Evolutionary conservation across 73 alveolate species (phyloP).

Genomic region (Tetrahymena borealis): DNA sequence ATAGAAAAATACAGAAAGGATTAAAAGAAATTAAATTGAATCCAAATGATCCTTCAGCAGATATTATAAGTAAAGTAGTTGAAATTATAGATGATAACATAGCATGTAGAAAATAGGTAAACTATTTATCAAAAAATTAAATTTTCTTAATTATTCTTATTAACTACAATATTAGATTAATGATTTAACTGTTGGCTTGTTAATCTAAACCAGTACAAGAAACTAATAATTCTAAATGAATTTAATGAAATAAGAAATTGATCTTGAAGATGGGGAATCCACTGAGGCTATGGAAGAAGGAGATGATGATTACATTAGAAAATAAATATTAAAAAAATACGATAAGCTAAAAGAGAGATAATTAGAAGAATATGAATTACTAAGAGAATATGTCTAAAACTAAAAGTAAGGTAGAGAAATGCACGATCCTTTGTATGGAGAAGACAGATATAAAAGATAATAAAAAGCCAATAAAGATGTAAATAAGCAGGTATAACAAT

Average conservation of each 20-base stretch:
- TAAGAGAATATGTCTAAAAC: background rate
- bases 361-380: background rate
- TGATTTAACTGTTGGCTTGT: background rate
- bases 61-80: background rate
- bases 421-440: background rate
- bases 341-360: background rate
- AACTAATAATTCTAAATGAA: background rate
- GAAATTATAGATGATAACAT: background rate
- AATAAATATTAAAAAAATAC: background rate
- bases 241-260: background rate
- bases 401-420: background rate
- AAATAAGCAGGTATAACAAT: background rate
- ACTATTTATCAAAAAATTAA: background rate
- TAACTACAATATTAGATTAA: background rate
- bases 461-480: background rate
- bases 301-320: background rate
- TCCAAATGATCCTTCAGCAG: background rate
- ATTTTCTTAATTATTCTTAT: background rate
- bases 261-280: background rate
- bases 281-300: background rate
- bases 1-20: background rate
- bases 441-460: background rate
- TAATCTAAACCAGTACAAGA: background rate
- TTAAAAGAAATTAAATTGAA: background rate
- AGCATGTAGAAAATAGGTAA: background rate